phyloP scores from a whole-genome alignment of 179 eudicot genomes.

The Beta corolliflora region DNA sequence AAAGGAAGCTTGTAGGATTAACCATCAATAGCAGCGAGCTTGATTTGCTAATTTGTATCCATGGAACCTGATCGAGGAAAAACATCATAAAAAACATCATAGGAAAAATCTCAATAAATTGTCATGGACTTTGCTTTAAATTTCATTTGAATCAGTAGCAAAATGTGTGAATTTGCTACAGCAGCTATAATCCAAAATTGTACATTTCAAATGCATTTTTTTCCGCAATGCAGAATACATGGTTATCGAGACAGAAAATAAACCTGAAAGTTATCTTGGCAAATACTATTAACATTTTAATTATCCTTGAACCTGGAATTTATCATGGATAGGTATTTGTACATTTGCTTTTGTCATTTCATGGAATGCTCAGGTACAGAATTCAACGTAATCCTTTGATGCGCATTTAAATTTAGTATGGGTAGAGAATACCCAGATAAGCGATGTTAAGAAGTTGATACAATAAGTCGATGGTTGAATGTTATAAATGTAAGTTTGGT shows the following conservation, averaged over 20 bases:
- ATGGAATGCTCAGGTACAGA: not conserved
- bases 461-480: not conserved
- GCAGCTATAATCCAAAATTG: not conserved
- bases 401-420: not conserved
- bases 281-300: not conserved
- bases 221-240: not conserved
- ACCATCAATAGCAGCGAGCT: slow-evolving; percentile 85
- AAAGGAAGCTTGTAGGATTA: slow-evolving; percentile 68
- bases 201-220: not conserved
- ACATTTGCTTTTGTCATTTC: not conserved
- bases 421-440: not conserved
- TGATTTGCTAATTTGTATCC: slow-evolving; percentile 97
- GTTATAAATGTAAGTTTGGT: no score
- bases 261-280: not conserved
- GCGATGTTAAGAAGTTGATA: not conserved
- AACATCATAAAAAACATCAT: slow-evolving; percentile 2
- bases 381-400: not conserved
- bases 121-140: not conserved
- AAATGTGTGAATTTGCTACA: not conserved
- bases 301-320: not conserved
- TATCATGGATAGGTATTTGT: not conserved
- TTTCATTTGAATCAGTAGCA: not conserved
- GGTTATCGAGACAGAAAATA: not conserved
- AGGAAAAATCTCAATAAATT: not conserved
- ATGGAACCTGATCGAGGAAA: slow-evolving; percentile 60